Base-by-base conservation (phyloP, 768 basidiomycete species). In the Suillus decipiens region DNA sequence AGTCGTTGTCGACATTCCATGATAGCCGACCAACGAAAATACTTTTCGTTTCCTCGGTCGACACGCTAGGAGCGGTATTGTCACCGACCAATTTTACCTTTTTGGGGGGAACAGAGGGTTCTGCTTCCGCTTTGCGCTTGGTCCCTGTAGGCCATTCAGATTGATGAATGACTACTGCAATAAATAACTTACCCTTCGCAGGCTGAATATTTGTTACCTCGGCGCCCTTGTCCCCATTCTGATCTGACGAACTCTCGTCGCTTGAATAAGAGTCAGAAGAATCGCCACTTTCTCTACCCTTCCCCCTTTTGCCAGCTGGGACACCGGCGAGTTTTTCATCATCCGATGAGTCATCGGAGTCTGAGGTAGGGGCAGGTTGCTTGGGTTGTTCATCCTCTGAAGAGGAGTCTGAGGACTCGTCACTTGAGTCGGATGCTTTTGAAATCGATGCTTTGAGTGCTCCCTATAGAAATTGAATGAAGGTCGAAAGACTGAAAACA, bases 1-100 rank as follows among this genome's bases (percentile, higher is more conserved):
- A 92, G 76, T 98, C 96, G 73, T 93, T 91, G 80, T 98, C 96
- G 66, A 99, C 90, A 74, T 92, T 93, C 96, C 96, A 99, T 14
- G 94, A 96, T 51, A 99, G 84, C 63, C 86, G 85, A 61, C 96
- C 96, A 67, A 99, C 94, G 72, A 96, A 99, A 69, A 98, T 84
- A 43, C 90, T 88, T 70, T 82, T 88, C 17, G 81, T 80, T 62
- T 87, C 82, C 66, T 85, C 82, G 11, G 34, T 45, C 0, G 77
- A 71, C 55, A 68, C 78, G 34, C 67, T 70, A 6, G 69, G 61
- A 24, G 75, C 72, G 17, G 76, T 75, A 36, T 76, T 76, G 62
- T 81, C 88, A 68, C 88, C 83, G 53, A 77, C 84, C 56, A 89
- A 80, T 81, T 95, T 97, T 69, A 81, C 84, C 78, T 96, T 96